Percentiles rank a stretch among this genome's conserved stretches.
These are phyloP conservation scores for Candida wancherniae DNA, from an alignment of 805 yeast genomes.

Conservation along the genomic window DNA sequence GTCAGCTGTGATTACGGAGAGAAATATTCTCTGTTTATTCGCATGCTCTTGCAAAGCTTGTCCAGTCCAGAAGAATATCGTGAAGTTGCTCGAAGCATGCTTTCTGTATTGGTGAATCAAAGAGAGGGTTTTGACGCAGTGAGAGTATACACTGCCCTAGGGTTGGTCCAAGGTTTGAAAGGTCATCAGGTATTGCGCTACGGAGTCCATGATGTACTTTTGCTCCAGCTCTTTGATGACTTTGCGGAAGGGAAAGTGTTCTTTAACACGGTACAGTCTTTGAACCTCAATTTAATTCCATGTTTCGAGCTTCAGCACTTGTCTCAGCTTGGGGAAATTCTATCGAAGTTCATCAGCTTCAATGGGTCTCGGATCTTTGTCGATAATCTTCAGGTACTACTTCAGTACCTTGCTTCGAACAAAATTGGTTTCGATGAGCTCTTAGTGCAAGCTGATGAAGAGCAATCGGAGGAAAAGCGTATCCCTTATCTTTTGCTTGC, in stretches of 20 bases:
- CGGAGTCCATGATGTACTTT: slow-evolving; percentile 22
- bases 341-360: slow-evolving; percentile 38
- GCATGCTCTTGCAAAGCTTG: slow-evolving; percentile 28
- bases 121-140: slow-evolving; percentile 65
- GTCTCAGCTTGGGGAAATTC: slow-evolving; percentile 21
- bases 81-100: slow-evolving; percentile 22
- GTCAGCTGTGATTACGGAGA: slow-evolving; percentile 57
- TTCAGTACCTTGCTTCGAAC: slow-evolving; percentile 11
- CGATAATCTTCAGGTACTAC: slow-evolving; percentile 17
- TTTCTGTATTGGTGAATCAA: slow-evolving; percentile 44
- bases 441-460: slow-evolving; percentile 1
- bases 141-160: slow-evolving; percentile 54
- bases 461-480: slow-evolving; percentile 3
- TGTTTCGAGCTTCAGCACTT: slow-evolving; percentile 25
- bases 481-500: slow-evolving; percentile 6
- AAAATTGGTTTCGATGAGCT: slow-evolving; percentile 1
- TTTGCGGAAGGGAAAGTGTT: slow-evolving; percentile 50
- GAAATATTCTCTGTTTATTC: slow-evolving; percentile 42
- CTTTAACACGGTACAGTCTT: slow-evolving; percentile 46
- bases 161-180: slow-evolving; percentile 51
- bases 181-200: slow-evolving; percentile 21
- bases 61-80: slow-evolving; percentile 19
- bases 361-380: slow-evolving; percentile 26
- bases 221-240: slow-evolving; percentile 30
- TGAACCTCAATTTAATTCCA: slow-evolving; percentile 44